phyloP scores from a whole-genome alignment of 805 yeast genomes.

The Candida vaughaniae region DNA sequence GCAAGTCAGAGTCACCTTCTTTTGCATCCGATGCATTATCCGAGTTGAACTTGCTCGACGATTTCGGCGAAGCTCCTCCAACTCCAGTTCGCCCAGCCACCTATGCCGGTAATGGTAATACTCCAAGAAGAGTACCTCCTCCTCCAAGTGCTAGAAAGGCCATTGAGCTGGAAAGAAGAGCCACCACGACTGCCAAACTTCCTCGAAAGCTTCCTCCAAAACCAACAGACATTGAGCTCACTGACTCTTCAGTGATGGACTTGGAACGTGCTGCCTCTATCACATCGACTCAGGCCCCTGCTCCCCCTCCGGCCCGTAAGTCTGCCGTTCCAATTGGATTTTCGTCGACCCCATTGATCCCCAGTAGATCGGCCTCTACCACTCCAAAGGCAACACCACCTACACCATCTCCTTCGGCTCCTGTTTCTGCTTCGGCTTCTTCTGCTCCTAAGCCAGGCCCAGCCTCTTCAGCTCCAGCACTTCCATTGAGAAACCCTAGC shows the following conservation, averaged over 20 bases:
- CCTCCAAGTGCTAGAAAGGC: constrained; percentile 23
- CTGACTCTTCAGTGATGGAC: neutral
- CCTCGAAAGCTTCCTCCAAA: constrained; percentile 17
- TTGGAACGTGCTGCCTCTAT: neutral
- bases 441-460: too few species aligned
- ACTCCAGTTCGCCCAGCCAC: constrained; percentile 13
- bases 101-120: neutral
- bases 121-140: constrained; percentile 17
- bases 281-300: constrained; percentile 7
- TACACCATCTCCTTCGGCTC: constrained; percentile 4
- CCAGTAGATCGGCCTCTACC: constrained; percentile 31
- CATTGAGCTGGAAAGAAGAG: constrained; percentile 9
- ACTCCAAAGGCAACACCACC: constrained; percentile 24
- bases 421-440: too few species aligned
- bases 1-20: constrained; percentile 6
- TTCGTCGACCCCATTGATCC: constrained; percentile 38
- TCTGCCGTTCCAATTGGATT: constrained; percentile 34
- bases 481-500: neutral
- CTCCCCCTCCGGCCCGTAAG: constrained; percentile 14
- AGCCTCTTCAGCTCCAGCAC: neutral
- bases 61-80: constrained; percentile 21
- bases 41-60: constrained; percentile 37
- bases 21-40: constrained; percentile 31
- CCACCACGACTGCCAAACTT: constrained; percentile 1
- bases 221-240: constrained; percentile 12